Base-by-base conservation (phyloP, 164 flowering plant species). In the Aristolochia californica region DNA sequence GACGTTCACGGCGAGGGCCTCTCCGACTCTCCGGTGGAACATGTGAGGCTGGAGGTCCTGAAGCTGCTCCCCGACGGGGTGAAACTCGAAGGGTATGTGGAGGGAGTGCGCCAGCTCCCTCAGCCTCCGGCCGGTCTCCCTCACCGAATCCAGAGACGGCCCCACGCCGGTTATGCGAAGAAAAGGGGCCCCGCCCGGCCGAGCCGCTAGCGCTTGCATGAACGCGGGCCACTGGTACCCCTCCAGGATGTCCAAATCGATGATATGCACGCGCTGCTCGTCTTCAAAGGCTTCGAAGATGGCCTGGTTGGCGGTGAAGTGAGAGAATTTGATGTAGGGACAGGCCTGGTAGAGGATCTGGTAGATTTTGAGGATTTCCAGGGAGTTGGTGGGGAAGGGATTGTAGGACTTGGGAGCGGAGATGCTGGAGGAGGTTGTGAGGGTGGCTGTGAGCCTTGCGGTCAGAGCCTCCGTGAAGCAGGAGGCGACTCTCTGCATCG, bases 161-260 rank as follows among this genome's bases (percentile, higher is more conserved):
- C 88, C 91, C 4, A 84, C 78, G 4, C 95, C 95, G 11, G 95
- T 87, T 47, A 87, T 77, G 14, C 95, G 71, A 55, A 87, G 81
- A 24, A 78, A 82, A 0, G 88, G 91, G 15, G 87, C 69, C 0
- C 85, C 87, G 0, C 80, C 76, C 0, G 82, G 79, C 11, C 91
- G 59, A 43, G 87, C 81, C 1, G 95, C 91, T 0, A 84, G 63
- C 56, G 84, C 87, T 53, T 87, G 95, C 80, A 84, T 77, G 76
- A 87, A 80, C 16, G 87, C 83, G 5, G 91, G 91, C 91, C 88
- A 84, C 28, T 87, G 91, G 61, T 83, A 80, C n/a, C 95, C 95
- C 44, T 87, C 85, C 45, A 74, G 76, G 62, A 87, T 83, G 56
- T 81, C 91, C 4, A 84, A 71, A 58, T 87, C 91, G 20, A 87